Evolutionary conservation across 1,284 basidiomycete genomes (phyloP).

Genomic region (Malassezia yamatoensis): DNA sequence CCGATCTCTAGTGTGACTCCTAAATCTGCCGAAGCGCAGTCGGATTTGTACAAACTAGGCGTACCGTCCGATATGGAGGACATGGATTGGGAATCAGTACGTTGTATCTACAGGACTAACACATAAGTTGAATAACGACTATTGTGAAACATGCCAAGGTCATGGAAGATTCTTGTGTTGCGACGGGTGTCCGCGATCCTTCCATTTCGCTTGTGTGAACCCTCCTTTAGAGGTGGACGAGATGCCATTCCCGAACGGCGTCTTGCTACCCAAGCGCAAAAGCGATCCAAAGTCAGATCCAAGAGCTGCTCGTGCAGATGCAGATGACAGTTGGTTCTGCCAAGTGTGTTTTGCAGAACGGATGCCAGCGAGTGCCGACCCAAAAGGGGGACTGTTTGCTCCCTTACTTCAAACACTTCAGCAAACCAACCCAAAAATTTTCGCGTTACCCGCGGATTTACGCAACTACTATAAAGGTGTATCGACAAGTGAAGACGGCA

Average conservation of each 20-base stretch:
- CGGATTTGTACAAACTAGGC: constrained; percentile 1
- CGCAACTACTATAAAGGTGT: constrained; percentile 70
- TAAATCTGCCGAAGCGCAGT: not conserved
- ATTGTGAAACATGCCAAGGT: constrained; percentile 76
- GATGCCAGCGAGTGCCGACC: constrained; percentile 22
- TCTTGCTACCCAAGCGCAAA: constrained; percentile 18
- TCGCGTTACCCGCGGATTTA: constrained; percentile 78
- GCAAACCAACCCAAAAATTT: constrained; percentile 64
- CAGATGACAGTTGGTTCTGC: constrained; percentile 66
- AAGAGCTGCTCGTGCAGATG: constrained; percentile 9
- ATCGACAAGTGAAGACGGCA: constrained; percentile 41
- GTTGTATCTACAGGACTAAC: not conserved
- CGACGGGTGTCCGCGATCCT: constrained; percentile 89
- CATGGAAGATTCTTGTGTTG: constrained; percentile 67
- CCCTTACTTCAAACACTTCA: constrained; percentile 62
- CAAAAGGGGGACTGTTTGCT: constrained; percentile 41
- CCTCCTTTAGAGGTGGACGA: constrained; percentile 83
- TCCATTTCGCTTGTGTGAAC: constrained; percentile 90
- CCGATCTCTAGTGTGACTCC: not conserved
- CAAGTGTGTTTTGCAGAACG: constrained; percentile 56
- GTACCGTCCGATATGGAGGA: not conserved
- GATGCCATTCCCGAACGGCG: constrained; percentile 51
- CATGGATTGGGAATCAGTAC: constrained; percentile 8
- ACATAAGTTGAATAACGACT: constrained; percentile 66
- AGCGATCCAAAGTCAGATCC: constrained; percentile 1